phyloP scores from a whole-genome alignment of 2,329 filamentous ascomycete genomes.

The Orbilia blumenaviensis region DNA sequence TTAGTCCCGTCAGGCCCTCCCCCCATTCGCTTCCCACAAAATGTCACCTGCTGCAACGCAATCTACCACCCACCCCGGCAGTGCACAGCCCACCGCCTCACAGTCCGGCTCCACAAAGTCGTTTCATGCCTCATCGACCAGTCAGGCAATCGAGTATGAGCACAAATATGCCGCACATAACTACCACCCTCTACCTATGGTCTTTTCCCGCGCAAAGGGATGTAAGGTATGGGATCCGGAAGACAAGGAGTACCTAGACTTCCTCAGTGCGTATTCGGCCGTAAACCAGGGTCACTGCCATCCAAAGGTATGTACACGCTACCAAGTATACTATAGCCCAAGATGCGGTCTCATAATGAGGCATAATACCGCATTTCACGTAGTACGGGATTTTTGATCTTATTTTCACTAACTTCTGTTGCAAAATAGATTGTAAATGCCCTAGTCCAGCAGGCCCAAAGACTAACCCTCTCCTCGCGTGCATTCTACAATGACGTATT shows the following conservation, averaged over 20 bases:
- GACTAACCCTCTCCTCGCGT: constrained; percentile 88
- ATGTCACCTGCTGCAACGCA: constrained; percentile 51
- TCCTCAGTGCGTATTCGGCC: constrained; percentile 95
- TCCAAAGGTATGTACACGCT: constrained; percentile 79
- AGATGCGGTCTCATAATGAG: background rate
- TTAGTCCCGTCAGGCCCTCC: constrained; percentile 21
- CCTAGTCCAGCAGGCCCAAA: constrained; percentile 84
- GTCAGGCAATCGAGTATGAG: constrained; percentile 81
- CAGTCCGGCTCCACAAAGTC: constrained; percentile 48
- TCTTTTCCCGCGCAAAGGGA: constrained; percentile 85
- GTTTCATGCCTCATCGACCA: constrained; percentile 80
- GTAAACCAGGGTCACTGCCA: constrained; percentile 99
- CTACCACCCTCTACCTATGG: constrained; percentile 95
- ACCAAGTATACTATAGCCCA: too few species aligned
- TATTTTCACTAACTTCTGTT: too few species aligned
- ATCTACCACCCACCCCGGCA: background rate
- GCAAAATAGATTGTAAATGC: constrained; percentile 72
- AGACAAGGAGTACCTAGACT: constrained; percentile 94
- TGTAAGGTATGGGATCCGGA: constrained; percentile 97
- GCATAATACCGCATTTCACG: background rate
- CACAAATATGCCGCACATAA: constrained; percentile 92
- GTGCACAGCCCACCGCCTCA: background rate
- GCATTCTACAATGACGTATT: constrained; percentile 99
- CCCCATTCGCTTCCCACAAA: constrained; percentile 28
- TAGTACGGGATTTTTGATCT: background rate